These are phyloP conservation scores for Mycena maculata DNA, from an alignment of 768 basidiomycete genomes.

Conservation along the genomic window DNA sequence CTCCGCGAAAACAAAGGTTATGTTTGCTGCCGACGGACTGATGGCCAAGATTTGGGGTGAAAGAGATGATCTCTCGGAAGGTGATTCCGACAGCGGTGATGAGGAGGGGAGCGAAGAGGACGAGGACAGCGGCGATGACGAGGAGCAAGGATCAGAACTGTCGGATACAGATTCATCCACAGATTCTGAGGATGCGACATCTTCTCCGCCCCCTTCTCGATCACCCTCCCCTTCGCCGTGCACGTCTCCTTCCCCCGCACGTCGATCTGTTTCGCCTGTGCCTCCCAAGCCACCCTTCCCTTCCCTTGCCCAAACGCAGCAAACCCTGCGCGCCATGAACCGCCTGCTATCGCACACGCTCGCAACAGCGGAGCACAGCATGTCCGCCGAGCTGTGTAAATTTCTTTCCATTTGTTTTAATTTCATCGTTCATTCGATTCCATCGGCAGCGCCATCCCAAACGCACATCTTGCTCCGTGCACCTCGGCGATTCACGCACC, in stretches of 20 bases:
- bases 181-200: background rate
- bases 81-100: slow-evolving; percentile 40
- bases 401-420: background rate
- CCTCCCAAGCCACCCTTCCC: too few relatives aligned
- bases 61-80: slow-evolving; percentile 42
- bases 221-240: slow-evolving; percentile 24
- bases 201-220: slow-evolving; percentile 29
- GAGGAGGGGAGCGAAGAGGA: slow-evolving; percentile 39
- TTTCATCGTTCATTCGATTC: background rate
- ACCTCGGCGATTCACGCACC: slow-evolving; percentile 42
- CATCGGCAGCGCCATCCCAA: slow-evolving; percentile 35
- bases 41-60: slow-evolving; percentile 60
- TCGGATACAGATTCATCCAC: too few relatives aligned
- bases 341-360: slow-evolving; percentile 26
- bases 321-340: slow-evolving; percentile 14
- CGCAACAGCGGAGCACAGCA: slow-evolving; percentile 40
- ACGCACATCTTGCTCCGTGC: slow-evolving; percentile 43
- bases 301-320: background rate
- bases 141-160: slow-evolving; percentile 22
- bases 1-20: slow-evolving; percentile 68
- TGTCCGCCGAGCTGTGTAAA: slow-evolving; percentile 52
- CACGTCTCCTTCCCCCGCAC: too few relatives aligned
- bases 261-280: too few relatives aligned
- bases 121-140: too few relatives aligned
- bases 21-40: slow-evolving; percentile 74